Conservation (phyloP, 306 rosid genomes). For the Trifolium pratense region DNA sequence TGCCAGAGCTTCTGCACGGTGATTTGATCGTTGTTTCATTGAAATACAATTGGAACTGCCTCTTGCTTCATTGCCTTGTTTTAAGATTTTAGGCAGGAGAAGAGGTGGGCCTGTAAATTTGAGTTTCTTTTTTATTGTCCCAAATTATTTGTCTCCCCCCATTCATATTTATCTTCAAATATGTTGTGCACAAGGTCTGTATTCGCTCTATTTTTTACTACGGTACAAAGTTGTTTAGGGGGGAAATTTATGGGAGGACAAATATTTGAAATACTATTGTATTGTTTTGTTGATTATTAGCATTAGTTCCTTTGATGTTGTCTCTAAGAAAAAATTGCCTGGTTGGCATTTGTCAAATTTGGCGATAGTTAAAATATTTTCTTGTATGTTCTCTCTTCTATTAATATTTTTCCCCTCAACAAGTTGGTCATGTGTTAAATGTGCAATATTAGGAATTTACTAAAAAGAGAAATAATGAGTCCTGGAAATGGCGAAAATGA, state of each 20-base stretch:
- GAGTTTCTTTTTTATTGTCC: constrained; percentile 49
- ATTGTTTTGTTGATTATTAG: constrained; percentile 42
- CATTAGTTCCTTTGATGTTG: constrained; percentile 26
- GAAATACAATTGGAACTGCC: constrained; percentile 66
- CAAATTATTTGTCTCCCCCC: constrained; percentile 58
- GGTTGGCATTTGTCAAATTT: neutral
- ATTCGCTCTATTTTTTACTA: constrained; percentile 45
- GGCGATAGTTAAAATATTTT: neutral
- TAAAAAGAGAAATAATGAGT: neutral
- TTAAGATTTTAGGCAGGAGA: constrained; percentile 80
- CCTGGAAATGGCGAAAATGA: neutral
- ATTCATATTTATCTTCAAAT: constrained; percentile 47
- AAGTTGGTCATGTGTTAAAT: neutral
- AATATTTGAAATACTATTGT: constrained; percentile 48
- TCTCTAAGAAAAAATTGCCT: neutral
- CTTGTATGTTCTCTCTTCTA: neutral
- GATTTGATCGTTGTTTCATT: constrained; percentile 58
- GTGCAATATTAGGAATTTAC: neutral
- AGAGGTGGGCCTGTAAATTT: constrained; percentile 86
- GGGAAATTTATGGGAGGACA: constrained; percentile 46
- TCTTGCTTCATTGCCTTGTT: constrained; percentile 70
- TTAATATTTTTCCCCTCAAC: neutral
- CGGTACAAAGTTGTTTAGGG: constrained; percentile 43
- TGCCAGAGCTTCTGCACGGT: constrained; percentile 41
- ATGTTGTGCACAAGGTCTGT: constrained; percentile 51